A percentile compares a stretch with the other conserved stretches of the same genome.
These are phyloP conservation scores for Camelina laxa DNA, from an alignment of 345 rosid genomes.

Conservation along the genomic window DNA sequence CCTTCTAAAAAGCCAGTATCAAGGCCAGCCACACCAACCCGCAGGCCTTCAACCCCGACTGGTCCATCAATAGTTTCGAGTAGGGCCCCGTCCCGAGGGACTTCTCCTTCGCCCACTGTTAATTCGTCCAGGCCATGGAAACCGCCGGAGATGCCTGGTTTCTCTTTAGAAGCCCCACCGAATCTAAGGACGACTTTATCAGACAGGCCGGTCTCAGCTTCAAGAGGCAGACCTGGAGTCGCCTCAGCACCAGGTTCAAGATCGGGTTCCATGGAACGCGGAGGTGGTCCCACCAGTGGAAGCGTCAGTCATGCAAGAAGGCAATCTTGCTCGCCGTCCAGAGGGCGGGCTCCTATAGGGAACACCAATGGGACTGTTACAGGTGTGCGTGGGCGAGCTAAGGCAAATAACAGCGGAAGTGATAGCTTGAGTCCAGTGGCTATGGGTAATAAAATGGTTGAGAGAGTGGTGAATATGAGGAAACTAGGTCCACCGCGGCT, in stretches of 20 bases:
- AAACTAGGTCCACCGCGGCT: slow-evolving; percentile 75
- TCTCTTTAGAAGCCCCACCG: slow-evolving; percentile 64
- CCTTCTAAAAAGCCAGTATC: slow-evolving; percentile 40
- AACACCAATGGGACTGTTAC: slow-evolving; percentile 43
- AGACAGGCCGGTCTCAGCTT: slow-evolving; percentile 68
- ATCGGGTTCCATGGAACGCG: slow-evolving; percentile 52
- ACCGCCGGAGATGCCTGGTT: slow-evolving; percentile 55
- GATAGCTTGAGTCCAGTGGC: slow-evolving; percentile 71
- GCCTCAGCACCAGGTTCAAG: slow-evolving; percentile 56
- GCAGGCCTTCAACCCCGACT: slow-evolving; percentile 44
- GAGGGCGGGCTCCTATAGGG: slow-evolving; percentile 59
- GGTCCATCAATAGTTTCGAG: slow-evolving; percentile 47
- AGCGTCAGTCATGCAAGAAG: slow-evolving; percentile 44
- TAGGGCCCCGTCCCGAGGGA: slow-evolving; percentile 57
- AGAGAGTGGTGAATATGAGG: slow-evolving; percentile 89
- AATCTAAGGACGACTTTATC: slow-evolving; percentile 71
- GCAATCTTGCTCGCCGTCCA: slow-evolving; percentile 59
- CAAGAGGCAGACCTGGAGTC: slow-evolving; percentile 72
- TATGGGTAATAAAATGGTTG: slow-evolving; percentile 87
- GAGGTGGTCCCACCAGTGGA: slow-evolving; percentile 46
- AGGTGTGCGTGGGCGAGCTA: slow-evolving; percentile 47
- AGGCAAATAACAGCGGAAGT: slow-evolving; percentile 38
- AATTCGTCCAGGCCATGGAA: slow-evolving; percentile 63
- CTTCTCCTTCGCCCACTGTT: slow-evolving; percentile 54
- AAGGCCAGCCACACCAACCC: slow-evolving; percentile 44